These are phyloP conservation scores for Boletellus deceptivus DNA, from an alignment of 1,284 basidiomycete genomes.

Conservation along the genomic window DNA sequence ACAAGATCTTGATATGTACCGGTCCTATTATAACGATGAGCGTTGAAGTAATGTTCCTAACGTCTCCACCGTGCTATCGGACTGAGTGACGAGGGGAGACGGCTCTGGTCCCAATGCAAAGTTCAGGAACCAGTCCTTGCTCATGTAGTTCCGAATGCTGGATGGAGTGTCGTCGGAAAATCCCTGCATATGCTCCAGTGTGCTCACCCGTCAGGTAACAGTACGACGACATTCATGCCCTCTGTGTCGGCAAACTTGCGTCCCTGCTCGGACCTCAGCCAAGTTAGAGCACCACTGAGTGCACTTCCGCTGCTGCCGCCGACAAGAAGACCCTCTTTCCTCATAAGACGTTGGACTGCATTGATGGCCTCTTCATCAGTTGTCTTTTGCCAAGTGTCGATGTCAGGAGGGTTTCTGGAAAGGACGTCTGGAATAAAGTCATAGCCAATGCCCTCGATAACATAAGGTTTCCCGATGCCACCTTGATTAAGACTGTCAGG, in stretches of 20 bases:
- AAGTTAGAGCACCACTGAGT: constrained; percentile 75
- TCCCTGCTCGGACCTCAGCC: constrained; percentile 73
- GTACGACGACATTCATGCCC: constrained; percentile 84
- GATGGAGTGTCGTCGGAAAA: neutral
- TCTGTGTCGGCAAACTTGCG: constrained; percentile 63
- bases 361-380: constrained; percentile 80
- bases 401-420: constrained; percentile 48
- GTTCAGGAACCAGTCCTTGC: constrained; percentile 83
- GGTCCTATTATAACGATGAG: constrained; percentile 7
- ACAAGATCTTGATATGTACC: neutral
- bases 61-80: neutral
- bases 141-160: constrained; percentile 95
- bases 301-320: constrained; percentile 92
- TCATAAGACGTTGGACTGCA: constrained; percentile 78
- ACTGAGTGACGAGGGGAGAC: constrained; percentile 45
- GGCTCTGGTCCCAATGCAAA: constrained; percentile 57
- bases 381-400: constrained; percentile 87
- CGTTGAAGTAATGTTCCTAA: constrained; percentile 7
- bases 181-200: neutral
- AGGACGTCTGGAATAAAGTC: constrained; percentile 89
- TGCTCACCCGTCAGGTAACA: constrained; percentile 86
- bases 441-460: constrained; percentile 94
- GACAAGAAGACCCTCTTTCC: constrained; percentile 83
- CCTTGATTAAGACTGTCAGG: constrained; percentile 65
- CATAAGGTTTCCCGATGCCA: constrained; percentile 58